Conservation (phyloP, 2,329 filamentous ascomycete genomes). For the Alternaria sp. region DNA sequence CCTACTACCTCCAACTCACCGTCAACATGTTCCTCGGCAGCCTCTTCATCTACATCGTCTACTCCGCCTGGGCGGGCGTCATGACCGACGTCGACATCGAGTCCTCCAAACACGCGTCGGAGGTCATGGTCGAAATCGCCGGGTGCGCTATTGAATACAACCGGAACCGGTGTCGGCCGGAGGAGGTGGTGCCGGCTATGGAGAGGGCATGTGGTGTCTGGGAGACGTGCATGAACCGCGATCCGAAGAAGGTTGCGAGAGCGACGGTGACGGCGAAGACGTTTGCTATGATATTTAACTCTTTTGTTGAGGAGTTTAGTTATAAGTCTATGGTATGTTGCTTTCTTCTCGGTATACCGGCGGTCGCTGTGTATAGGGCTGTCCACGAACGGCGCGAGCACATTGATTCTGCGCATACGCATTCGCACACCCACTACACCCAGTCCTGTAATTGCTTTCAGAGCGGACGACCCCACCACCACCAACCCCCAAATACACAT, state of each 20-base stretch:
- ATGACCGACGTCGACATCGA: constrained; percentile 77
- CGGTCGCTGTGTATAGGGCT: neutral
- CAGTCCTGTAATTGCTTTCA: neutral
- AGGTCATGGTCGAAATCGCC: constrained; percentile 74
- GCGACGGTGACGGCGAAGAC: constrained; percentile 85
- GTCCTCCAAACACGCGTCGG: constrained; percentile 70
- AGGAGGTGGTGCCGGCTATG: constrained; percentile 74
- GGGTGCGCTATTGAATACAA: constrained; percentile 76
- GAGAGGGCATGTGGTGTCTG: constrained; percentile 77
- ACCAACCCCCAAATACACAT: neutral
- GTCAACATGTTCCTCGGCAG: constrained; percentile 70
- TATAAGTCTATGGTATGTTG: constrained; percentile 74
- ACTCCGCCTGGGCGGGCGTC: constrained; percentile 72
- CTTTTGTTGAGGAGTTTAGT: constrained; percentile 88
- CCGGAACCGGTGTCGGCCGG: constrained; percentile 75
- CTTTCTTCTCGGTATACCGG: constrained; percentile 4
- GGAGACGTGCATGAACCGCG: constrained; percentile 85
- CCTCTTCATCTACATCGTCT: constrained; percentile 69
- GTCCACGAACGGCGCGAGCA: neutral
- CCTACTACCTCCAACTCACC: constrained; percentile 69
- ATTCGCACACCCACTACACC: neutral
- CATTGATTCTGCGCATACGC: neutral
- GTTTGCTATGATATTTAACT: constrained; percentile 91
- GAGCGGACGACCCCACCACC: neutral
- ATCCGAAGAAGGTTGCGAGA: constrained; percentile 77